Evolutionary conservation across 2,329 filamentous ascomycete species (phyloP), one percentile per base, ranked within the genome.

Genomic region (Verticillium nonalfalfae): DNA sequence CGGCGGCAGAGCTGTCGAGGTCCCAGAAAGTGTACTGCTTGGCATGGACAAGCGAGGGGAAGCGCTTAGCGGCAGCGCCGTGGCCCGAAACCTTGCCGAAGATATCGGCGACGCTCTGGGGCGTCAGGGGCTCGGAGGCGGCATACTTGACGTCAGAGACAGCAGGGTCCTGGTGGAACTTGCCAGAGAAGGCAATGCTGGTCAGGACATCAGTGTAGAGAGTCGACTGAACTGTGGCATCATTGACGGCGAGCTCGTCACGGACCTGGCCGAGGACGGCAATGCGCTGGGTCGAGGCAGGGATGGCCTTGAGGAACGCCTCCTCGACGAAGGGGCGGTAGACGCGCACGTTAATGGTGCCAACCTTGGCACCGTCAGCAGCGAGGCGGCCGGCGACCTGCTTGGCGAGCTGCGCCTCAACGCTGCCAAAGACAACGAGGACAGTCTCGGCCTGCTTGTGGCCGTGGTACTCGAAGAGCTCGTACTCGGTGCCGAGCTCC

Each of bases 251-350:
- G 62, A 85, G 79, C 65, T 90, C 84, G 67, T 90, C 87, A 64
- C 82, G 77, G 66, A 99, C 94, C 74, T 99, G 95, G 60, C 95
- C 95, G 6, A 99, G 85, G 21, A 98, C 92, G 40, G 89, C 89
- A 66, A 99, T 83, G 64, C 84, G 90, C 76, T 85, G 86, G 56
- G 88, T 85, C 39, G 90, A 90, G 67, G 86, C 81, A 38, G 95
- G 93, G 34, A 99, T 84, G 11, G 85, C 85, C 67, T 89, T 87
- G 65, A 98, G 80, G 82, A 99, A 98, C 59, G 91, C 90, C 73
- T 97, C 93, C 78, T 99, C 95, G 36, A 95, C 86, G 71, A 99
- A 98, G 15, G 95, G 95, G 54, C 94, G 87, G 81, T 98, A 99
- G 60, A 99, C 84, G 66, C 95, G 90, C 56, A 98, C 94, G 69